A percentile compares a stretch with the other conserved stretches of the same genome.
phyloP scores from a whole-genome alignment of 2,329 filamentous ascomycete species.

The Fusarium pseudonygamai region DNA sequence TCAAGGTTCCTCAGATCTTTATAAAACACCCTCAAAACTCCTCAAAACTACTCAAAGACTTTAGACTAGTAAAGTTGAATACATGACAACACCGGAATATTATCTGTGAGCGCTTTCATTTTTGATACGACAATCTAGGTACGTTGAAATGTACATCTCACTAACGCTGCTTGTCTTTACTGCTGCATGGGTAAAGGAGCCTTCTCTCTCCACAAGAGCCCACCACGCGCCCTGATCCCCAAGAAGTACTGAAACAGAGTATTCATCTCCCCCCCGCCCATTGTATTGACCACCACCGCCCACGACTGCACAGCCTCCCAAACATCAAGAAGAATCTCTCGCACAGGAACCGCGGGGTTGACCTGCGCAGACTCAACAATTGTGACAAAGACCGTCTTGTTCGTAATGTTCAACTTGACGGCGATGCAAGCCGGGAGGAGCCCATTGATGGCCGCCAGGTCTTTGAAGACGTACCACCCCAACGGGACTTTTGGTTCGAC shows the following conservation, averaged over 20 bases:
- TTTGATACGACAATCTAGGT: too few species aligned
- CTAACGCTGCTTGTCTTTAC: accelerated
- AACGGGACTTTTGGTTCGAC: neutral
- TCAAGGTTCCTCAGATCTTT: too few species aligned
- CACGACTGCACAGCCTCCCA: neutral
- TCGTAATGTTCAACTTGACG: neutral
- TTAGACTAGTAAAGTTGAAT: too few species aligned
- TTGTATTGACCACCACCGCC: neutral
- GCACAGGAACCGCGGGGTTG: too few species aligned
- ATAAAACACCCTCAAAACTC: neutral
- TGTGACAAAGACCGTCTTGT: neutral
- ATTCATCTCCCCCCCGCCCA: neutral
- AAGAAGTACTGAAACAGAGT: neutral
- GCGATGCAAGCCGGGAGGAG: neutral
- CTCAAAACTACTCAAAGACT: neutral
- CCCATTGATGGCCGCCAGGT: neutral
- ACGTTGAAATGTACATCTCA: neutral
- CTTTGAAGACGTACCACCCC: neutral
- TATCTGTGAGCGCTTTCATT: accelerated
- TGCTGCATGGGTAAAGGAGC: neutral
- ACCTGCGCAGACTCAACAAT: too few species aligned
- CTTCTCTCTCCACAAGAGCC: neutral
- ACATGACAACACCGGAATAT: accelerated
- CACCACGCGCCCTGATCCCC: neutral
- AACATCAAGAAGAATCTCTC: neutral